Evolutionary conservation across 2,329 filamentous ascomycete species (phyloP).

Genomic region (Calonectria pseudoturangicola): DNA sequence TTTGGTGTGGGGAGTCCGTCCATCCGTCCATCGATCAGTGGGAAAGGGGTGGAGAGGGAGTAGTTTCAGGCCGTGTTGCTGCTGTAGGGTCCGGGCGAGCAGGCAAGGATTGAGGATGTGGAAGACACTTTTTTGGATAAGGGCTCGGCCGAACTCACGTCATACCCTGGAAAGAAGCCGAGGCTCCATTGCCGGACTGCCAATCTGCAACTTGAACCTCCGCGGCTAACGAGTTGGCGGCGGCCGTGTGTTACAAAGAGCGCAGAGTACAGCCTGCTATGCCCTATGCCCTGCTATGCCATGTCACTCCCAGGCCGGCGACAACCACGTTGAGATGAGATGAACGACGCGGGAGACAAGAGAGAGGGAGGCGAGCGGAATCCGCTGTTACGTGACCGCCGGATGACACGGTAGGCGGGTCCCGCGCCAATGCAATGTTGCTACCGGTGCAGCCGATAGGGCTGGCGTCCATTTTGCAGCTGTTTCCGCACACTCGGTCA

Average conservation of each 20-base stretch:
- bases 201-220: constrained; percentile 23
- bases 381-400: constrained; percentile 27
- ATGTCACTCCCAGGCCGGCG: not conserved
- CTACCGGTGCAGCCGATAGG: constrained; percentile 43
- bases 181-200: constrained; percentile 7
- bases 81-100: constrained; percentile 9
- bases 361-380: not conserved
- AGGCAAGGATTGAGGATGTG: constrained; percentile 12
- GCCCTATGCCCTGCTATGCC: not conserved
- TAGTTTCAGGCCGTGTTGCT: constrained; percentile 31
- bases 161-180: constrained; percentile 20
- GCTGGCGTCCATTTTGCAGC: constrained; percentile 34
- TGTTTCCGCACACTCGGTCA: not conserved
- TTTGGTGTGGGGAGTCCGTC: constrained; percentile 36
- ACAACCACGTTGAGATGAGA: constrained; percentile 20
- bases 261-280: not conserved
- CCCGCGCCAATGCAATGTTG: constrained; percentile 28
- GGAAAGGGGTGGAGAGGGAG: constrained; percentile 13
- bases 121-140: constrained; percentile 18
- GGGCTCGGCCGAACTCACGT: constrained; percentile 13
- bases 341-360: not conserved
- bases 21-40: constrained; percentile 36
- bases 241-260: not conserved
- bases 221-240: not conserved
- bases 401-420: constrained; percentile 24